Evolutionary conservation across 495 filamentous ascomycete genomes (phyloP).

Genomic region (Melanomma pulvis-pyrius): DNA sequence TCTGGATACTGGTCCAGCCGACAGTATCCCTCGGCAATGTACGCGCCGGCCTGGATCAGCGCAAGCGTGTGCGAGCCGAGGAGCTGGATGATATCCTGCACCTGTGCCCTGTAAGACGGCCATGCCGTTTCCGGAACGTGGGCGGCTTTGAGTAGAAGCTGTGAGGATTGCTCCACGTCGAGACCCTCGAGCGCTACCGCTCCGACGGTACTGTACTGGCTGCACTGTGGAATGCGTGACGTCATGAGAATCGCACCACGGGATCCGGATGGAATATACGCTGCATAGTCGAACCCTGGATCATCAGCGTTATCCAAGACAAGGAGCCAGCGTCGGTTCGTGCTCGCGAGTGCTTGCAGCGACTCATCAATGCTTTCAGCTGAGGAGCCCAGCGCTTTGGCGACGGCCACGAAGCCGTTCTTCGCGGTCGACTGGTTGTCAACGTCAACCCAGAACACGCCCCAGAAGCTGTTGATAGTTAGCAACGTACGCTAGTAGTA

Average conservation of each 20-base stretch:
- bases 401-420: conserved; percentile 16
- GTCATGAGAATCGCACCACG: conserved; percentile 28
- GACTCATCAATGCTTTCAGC: conserved; percentile 16
- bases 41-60: conserved; percentile 37
- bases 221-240: conserved; percentile 6
- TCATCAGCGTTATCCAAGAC: conserved; percentile 35
- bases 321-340: conserved; percentile 26
- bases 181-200: background rate
- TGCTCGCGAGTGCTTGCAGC: conserved; percentile 15
- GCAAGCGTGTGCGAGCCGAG: conserved; percentile 33
- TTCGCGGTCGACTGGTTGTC: conserved; percentile 5
- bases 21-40: conserved; percentile 27
- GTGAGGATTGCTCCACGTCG: background rate
- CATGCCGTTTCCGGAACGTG: background rate
- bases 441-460: conserved; percentile 32
- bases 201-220: background rate
- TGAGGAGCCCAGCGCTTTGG: conserved; percentile 11
- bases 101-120: background rate
- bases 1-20: conserved; percentile 25
- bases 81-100: conserved; percentile 14
- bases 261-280: conserved; percentile 30
- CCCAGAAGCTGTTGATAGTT: conserved; percentile 28
- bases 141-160: conserved; percentile 2
- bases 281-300: conserved; percentile 26
- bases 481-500: background rate